These are phyloP conservation scores for Colletotrichum tabaci DNA, from an alignment of 2,329 filamentous ascomycete species.

Conservation along the genomic window DNA sequence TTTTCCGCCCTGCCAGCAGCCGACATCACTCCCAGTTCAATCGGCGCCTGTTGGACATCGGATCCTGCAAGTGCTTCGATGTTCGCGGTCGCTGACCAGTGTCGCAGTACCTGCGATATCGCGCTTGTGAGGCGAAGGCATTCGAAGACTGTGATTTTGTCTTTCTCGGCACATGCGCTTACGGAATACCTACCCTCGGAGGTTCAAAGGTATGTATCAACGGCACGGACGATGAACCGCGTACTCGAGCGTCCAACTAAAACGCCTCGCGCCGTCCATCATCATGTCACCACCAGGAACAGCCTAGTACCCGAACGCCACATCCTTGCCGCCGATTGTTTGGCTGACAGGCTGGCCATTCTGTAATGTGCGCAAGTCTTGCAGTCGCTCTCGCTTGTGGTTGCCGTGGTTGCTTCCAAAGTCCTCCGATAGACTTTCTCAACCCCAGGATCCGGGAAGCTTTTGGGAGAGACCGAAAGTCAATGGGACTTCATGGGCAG, in stretches of 20 bases:
- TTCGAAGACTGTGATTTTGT: neutral
- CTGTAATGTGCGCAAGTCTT: neutral
- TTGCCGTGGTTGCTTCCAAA: constrained; percentile 1
- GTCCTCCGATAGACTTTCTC: constrained; percentile 25
- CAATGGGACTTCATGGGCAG: neutral
- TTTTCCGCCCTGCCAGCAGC: constrained; percentile 22
- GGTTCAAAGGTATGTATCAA: neutral
- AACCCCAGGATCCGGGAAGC: constrained; percentile 15
- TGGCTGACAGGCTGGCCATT: constrained; percentile 14
- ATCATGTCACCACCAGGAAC: constrained; percentile 31
- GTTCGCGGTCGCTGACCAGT: neutral
- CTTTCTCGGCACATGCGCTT: constrained; percentile 3
- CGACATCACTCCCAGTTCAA: constrained; percentile 20
- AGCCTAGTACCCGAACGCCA: constrained; percentile 26
- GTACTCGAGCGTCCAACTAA: constrained; percentile 3
- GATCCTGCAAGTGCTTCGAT: neutral
- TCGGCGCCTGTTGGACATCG: constrained; percentile 11
- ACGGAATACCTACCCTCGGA: neutral
- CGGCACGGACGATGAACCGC: neutral
- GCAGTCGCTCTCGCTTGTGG: constrained; percentile 27
- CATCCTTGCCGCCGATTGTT: constrained; percentile 22
- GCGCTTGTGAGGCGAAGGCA: neutral
- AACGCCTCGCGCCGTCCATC: constrained; percentile 25
- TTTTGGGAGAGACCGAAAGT: constrained; percentile 22
- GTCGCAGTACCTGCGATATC: neutral